Conservation (phyloP, 768 basidiomycete species). For the Phlebiopsis flavidoalba region DNA sequence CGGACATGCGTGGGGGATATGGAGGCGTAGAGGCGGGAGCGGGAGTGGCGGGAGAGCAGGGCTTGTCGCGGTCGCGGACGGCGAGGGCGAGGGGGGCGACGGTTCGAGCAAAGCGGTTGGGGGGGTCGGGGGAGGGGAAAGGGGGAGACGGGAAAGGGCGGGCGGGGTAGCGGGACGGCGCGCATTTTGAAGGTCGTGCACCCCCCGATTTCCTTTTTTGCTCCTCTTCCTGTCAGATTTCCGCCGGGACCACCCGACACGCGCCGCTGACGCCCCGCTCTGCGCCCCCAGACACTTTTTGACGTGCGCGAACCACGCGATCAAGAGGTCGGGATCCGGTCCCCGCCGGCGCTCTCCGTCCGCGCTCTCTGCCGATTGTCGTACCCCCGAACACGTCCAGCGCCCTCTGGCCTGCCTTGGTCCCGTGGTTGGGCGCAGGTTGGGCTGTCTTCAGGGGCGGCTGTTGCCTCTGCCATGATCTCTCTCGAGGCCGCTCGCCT, state of each 20-base stretch:
- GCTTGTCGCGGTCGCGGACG: too few relatives aligned
- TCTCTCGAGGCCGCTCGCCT: too few relatives aligned
- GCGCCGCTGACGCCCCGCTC: conserved; percentile 3
- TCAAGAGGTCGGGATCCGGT: conserved; percentile 4
- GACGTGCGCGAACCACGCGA: background rate
- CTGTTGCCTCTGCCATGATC: background rate
- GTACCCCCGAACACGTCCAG: background rate
- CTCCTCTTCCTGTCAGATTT: conserved; percentile 3
- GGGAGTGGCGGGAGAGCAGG: too few relatives aligned
- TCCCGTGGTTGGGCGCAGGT: background rate
- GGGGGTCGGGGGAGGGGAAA: conserved; percentile 5
- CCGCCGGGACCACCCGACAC: background rate
- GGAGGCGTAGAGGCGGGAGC: too few relatives aligned
- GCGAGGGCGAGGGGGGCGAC: background rate
- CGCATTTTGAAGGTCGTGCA: conserved; percentile 9
- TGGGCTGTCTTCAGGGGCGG: background rate
- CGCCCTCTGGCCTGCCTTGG: background rate
- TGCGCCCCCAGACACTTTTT: background rate
- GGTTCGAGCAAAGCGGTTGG: conserved; percentile 12
- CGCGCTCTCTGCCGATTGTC: background rate
- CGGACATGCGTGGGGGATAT: conserved; percentile 14
- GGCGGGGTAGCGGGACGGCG: conserved; percentile 9
- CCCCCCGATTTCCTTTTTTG: background rate
- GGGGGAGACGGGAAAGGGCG: conserved; percentile 7
- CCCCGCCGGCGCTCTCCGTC: conserved; percentile 5